Base-by-base conservation (phyloP, 2,329 filamentous ascomycete genomes). In the Malbranchea zuffiana region DNA sequence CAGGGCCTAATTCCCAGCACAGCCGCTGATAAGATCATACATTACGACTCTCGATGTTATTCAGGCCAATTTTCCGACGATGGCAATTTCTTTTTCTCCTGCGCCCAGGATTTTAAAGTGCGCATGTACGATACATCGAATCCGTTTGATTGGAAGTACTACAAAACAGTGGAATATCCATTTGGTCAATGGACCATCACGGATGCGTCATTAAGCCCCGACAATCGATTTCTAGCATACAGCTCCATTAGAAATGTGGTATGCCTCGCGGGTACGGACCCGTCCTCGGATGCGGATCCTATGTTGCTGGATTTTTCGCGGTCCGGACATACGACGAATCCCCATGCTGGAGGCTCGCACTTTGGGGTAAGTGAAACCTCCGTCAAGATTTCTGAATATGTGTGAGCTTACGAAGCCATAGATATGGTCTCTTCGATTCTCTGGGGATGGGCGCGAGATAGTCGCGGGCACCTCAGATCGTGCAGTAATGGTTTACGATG, bases 101-200 rank as follows among this genome's bases (percentile, higher is more conserved):
- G 82, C 52, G 82, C 81, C 6, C 85, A 95, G 59, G 87, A 96
- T 59, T 94, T 94, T 63, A 81, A 78, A 48, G 86, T 98, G 6
- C 80, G 87, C 36, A 87, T 98, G 83, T 98, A 96, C 60, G 88
- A 96, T 57, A 96, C 90, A 0, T 87, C 83, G 1, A 94, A 95
- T 49, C 86, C 88, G 0, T 93, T 90, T 59, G 74, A 86, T 46
- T 98, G 90, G 90, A 81, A 80, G 55, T 87, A 94, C 58, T 95
- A 95, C 68, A 96, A 88, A 63, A 88, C 82, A 0, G 83, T 86
- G 4, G 65, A 69, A 18, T 94, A 90, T 57, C 85, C 85, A 1
- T 82, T 78, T 47, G 90, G 87, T 2, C 80, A 84, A 50, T 98
- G 90, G 90, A 96, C 88, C 1, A 80, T 98, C 46, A 96, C 90